Base-by-base conservation (phyloP, 2,329 filamentous ascomycete species). In the Calonectria pseudoturangicola region DNA sequence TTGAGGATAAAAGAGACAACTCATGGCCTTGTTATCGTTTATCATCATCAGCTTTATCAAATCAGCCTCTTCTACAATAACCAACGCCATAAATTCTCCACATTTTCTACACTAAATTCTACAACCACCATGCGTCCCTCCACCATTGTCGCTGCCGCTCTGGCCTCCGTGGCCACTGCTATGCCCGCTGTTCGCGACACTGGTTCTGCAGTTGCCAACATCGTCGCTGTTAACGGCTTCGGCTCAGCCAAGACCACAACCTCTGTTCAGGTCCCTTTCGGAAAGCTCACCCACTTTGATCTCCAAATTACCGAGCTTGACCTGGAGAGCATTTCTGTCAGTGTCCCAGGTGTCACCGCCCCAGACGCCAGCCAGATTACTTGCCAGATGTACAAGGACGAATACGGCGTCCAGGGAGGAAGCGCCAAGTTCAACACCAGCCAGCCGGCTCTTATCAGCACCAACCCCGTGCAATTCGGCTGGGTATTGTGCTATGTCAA, bases 381-480 rank as follows among this genome's bases (percentile, higher is more conserved):
- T 12, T 78, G 76, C 66, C 76, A 77, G 63, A 74, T 70, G 68
- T 78, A 78, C 69, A 73, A 75, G 69, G 76, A 78, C 48, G 47
- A 63, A 28, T 74, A 71, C 21, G 76, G 75, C 3, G 54, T 70
- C 16, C 69, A 73, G 39, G 69, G 66, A 12, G 76, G 75, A 1
- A 78, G 76, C 15, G 71, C 72, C 15, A 43, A 25, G 3, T 78
- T 77, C 47, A 77, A 54, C 0, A 67, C 36, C 50, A 47, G n/a
- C 9, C 3, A 56, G 1, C 30, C 63, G 1, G 75, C 75, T 4
- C 33, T 60, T 1, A 60, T 77, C 47, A 73, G 66, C 69, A 76
- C 74, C 27, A 73, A 77, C 68, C 25, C 66, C 13, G 74, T 76
- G 8, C n/a, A 58, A 3, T 76, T 77, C 60, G 75, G 75, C 0